Percentiles rank a stretch among this genome's conserved stretches.
Evolutionary conservation across 1,284 basidiomycete genomes (phyloP).

Genomic region (Athelia sp.): DNA sequence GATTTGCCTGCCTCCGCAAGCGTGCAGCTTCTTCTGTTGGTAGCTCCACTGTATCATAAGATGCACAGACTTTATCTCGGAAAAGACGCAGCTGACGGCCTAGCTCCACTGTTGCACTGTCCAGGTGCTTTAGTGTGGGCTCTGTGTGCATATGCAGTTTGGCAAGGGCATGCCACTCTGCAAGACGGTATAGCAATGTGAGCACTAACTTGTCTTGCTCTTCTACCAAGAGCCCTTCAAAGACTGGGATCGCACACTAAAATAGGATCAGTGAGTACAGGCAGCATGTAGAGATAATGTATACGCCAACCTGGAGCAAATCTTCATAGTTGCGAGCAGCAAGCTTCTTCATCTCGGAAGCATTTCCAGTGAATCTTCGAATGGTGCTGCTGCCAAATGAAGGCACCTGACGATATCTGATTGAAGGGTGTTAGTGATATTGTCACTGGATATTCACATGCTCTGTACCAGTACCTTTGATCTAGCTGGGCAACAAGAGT

Average conservation of each 20-base stretch:
- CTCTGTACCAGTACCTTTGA: constrained; percentile 10
- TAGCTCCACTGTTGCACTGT: constrained; percentile 15
- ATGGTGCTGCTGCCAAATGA: constrained; percentile 27
- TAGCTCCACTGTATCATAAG: constrained; percentile 22
- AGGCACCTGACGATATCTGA: constrained; percentile 18
- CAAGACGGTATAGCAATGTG: constrained; percentile 20
- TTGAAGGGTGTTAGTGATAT: no score
- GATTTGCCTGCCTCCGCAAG: constrained; percentile 8
- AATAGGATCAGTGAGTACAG: not conserved
- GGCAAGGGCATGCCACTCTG: constrained; percentile 30
- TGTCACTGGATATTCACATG: no score
- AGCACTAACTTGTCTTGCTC: constrained; percentile 21
- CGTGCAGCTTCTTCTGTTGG: constrained; percentile 21
- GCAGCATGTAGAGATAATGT: not conserved
- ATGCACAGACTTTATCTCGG: constrained; percentile 11
- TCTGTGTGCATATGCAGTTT: constrained; percentile 31
- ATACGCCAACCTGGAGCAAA: constrained; percentile 25
- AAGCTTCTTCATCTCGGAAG: constrained; percentile 28
- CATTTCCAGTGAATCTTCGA: constrained; percentile 23
- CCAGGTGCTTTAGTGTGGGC: constrained; percentile 17
- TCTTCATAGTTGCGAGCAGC: constrained; percentile 32
- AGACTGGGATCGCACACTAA: constrained; percentile 31
- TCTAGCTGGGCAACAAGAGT: not conserved
- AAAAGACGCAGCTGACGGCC: constrained; percentile 22
- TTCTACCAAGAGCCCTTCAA: constrained; percentile 28